Base-by-base conservation (phyloP, 352 stramenopile species). In the Globisporangium barbulae region DNA sequence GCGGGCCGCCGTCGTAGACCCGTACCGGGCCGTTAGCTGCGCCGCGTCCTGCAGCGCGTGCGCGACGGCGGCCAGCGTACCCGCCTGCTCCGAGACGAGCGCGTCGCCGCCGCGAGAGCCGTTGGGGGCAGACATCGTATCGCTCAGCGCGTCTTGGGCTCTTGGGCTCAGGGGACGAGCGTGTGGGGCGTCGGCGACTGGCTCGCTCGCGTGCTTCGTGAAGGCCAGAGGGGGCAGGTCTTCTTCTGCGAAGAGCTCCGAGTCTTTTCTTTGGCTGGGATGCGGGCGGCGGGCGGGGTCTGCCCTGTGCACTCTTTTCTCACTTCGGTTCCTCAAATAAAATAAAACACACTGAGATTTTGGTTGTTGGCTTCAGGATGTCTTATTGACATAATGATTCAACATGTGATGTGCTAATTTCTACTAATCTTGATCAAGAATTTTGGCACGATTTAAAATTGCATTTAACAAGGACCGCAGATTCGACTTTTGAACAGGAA, bases 31-130 rank as follows among this genome's bases (percentile, higher is more conserved):
- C 30, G 70, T 63, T 35, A 81, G 70, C 60, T 68, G 63, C 58
- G 75, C 73, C n/a, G 72, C 71, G 56, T 81, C 73, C 48, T 67
- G 68, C 54, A 78, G 53, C 49, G 74, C 54, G 28, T 68, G 45
- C 45, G 67, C 52, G 44, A 81, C 61, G 28, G 52, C 55, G 19
- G 69, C 37, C 28, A 78, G 28, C 52, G 66, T 59, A 5, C 39
- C 35, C 21, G 47, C 10, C 10, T 60, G 33, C 41, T 59, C 54
- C 0, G 37, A 12, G 37, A 52, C 28, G 12, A 39, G 2, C 9
- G 28, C 19, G 15, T 37, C 55, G 56, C 56, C 42, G 19, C 56
- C 45, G 21, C 39, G 54, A 22, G 54, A 35, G 56, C 42, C 52
- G n/a, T 22, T 62, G 30, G 37, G 56, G 19, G 30, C 28, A 5